Base-by-base conservation (phyloP, 108 stramenopile species). In the Ochromonas danica region DNA sequence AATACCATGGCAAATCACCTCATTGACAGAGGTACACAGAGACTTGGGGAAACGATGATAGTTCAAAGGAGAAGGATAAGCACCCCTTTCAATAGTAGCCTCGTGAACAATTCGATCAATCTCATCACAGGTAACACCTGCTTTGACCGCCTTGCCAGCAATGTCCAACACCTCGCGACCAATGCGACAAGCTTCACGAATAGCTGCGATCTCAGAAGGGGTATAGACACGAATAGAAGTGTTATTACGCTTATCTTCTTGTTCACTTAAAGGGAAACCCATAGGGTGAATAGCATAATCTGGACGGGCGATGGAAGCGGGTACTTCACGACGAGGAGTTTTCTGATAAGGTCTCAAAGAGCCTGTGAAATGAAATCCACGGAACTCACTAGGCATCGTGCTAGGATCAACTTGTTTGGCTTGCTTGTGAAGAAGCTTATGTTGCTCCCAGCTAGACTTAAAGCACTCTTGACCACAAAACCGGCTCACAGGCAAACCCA, bases 31-130 rank as follows among this genome's bases (percentile, higher is more conserved):
- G 0, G 96, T 96, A 84, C 99, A 99, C 61, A 96, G 94, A 65
- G 89, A 90, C 88, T 98, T 98, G 25, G 97, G 97, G 84, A 97
- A 99, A 42, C 94, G 92, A 45, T 93, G 92, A 85, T 98, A 99
- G 84, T 97, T 98, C 51, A 98, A 82, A 6, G 99, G 97, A 25
- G 93, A 92, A 6, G 97, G 97, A 86, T 99, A 99, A 39, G 94
- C 94, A 33, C 88, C 90, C 41, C 94, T 81, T 75, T 93, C 94
- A 63, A 99, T 85, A 41, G 82, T 87, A 6, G 90, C 94, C 25
- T 90, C 89, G 85, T 98, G 97, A 25, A 96, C 97, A 6, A 91
- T 79, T 38, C 82, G 79, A 87, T 99, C 99, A 81, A 99, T 94
- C 40, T 93, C 94, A 84, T 97, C 97, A 10, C 95, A 95, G 25